Evolutionary conservation across 352 stramenopile species (phyloP), one percentile per base, ranked within the genome.

Genomic region (Albugo laibachii): DNA sequence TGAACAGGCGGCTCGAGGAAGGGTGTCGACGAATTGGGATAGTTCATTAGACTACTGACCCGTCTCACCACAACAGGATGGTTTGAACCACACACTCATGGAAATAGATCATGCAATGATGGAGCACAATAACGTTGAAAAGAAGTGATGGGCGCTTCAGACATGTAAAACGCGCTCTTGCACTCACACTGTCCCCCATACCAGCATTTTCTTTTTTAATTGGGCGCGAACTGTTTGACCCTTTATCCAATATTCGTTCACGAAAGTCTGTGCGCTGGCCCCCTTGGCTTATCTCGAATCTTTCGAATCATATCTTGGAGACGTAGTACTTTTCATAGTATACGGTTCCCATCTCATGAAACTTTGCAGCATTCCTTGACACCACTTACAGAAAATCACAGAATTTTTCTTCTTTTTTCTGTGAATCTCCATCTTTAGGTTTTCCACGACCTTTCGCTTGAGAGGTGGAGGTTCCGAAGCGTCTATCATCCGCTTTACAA

Each of bases 51-150:
- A 56, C 34, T 15, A 56, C 43, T 8, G 53, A 53, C 35, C 48
- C 53, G 18, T 55, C 38, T 56, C 18, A 12, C 48, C 53, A 38
- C 47, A 59, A 45, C 48, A 55, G 13, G 56, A 59, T 44, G 48
- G 48, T 18, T 14, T 55, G 56, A 63, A 56, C 45, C 0, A 47
- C 11, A 59, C 16, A 13, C 18, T 59, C 11, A 27, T 56, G 4
- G 45, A 56, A 36, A 59, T 50, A 44, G 47, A 42, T 3, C 12
- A 45, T 2, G 49, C 43, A 10, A 57, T 61, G 46, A 21, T 61
- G 19, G 41, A 48, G 34, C 35, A 55, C 14, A 27, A 48, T 15
- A 20, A 38, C 35, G 34, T 54, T n/a, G 40, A 46, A 1, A 54
- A 10, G 50, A 54, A 41, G 13, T 36, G 13, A 52, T 55, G 56